Percentiles rank a stretch among this genome's conserved stretches.
Evolutionary conservation across 108 stramenopile species (phyloP).

Genomic region (Epithemia pelagica): DNA sequence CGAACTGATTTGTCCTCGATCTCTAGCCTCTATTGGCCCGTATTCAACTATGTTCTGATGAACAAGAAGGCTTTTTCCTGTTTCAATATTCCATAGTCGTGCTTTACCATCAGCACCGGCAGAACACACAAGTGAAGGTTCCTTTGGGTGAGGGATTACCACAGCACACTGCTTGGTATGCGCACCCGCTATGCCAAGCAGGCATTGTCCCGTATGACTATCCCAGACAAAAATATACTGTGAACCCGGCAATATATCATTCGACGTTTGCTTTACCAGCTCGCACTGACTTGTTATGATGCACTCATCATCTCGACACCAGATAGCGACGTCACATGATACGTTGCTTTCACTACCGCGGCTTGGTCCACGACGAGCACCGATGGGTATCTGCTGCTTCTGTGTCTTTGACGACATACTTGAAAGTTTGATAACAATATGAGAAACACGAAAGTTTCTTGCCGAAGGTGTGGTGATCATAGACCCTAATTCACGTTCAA

Average conservation of each 20-base stretch:
- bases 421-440: conserved; percentile 40
- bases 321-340: conserved; percentile 71
- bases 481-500: no score
- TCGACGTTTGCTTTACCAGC: conserved; percentile 44
- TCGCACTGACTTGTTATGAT: conserved; percentile 73
- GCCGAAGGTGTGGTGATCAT: neutral
- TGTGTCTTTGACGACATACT: conserved; percentile 14
- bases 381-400: conserved; percentile 8
- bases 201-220: conserved; percentile 62
- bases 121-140: conserved; percentile 55
- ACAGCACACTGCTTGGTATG: conserved; percentile 66
- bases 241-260: conserved; percentile 57
- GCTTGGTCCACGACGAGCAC: conserved; percentile 21
- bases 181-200: conserved; percentile 56
- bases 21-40: conserved; percentile 31
- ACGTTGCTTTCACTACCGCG: conserved; percentile 22
- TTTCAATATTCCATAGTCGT: conserved; percentile 68
- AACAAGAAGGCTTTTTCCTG: conserved; percentile 53
- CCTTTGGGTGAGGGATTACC: conserved; percentile 63
- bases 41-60: conserved; percentile 49
- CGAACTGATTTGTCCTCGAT: conserved; percentile 47
- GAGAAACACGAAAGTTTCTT: neutral
- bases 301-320: conserved; percentile 69
- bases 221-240: conserved; percentile 80
- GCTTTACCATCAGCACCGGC: conserved; percentile 63